Percentiles rank a stretch among this genome's conserved stretches.
Evolutionary conservation across 1,139 yeast genomes (phyloP).

Genomic region (Hyphopichia wangnamkhiaoensis): DNA sequence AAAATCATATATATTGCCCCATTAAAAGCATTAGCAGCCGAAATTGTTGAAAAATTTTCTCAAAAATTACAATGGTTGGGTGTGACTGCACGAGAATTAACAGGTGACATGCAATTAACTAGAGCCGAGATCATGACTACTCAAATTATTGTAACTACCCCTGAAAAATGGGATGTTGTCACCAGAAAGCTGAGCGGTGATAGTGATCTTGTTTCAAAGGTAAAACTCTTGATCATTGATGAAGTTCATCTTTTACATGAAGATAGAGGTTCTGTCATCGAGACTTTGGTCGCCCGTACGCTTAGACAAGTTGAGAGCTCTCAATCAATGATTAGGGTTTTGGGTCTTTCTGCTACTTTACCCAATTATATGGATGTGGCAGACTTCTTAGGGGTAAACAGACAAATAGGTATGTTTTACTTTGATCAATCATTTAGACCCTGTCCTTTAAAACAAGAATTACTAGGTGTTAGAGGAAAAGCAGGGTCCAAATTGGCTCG

Average conservation of each 20-base stretch:
- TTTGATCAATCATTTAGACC: slow-evolving; percentile 95
- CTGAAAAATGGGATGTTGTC: slow-evolving; percentile 99
- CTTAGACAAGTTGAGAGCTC: slow-evolving; percentile 91
- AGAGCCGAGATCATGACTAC: slow-evolving; percentile 80
- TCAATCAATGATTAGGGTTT: slow-evolving; percentile 90
- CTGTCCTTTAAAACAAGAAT: slow-evolving; percentile 85
- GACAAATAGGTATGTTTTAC: slow-evolving; percentile 87
- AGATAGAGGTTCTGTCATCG: slow-evolving; percentile 97
- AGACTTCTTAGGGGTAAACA: slow-evolving; percentile 88
- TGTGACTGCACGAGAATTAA: slow-evolving; percentile 80
- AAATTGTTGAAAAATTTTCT: slow-evolving; percentile 88
- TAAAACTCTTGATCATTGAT: slow-evolving; percentile 83
- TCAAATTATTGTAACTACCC: slow-evolving; percentile 93
- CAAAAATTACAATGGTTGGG: slow-evolving; percentile 83
- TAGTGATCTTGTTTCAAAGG: slow-evolving; percentile 81
- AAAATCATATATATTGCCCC: slow-evolving; percentile 96
- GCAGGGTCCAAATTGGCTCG: slow-evolving; percentile 66
- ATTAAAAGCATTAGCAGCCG: slow-evolving; percentile 94
- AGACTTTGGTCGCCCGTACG: slow-evolving; percentile 93
- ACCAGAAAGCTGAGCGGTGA: slow-evolving; percentile 89
- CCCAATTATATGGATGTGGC: slow-evolving; percentile 96
- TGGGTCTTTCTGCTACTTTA: slow-evolving; percentile 95
- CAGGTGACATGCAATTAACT: slow-evolving; percentile 97
- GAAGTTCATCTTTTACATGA: slow-evolving; percentile 96
- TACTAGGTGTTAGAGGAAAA: slow-evolving; percentile 86